Evolutionary conservation across 495 filamentous ascomycete genomes (phyloP).

Genomic region (Aspergillus conjunctus): DNA sequence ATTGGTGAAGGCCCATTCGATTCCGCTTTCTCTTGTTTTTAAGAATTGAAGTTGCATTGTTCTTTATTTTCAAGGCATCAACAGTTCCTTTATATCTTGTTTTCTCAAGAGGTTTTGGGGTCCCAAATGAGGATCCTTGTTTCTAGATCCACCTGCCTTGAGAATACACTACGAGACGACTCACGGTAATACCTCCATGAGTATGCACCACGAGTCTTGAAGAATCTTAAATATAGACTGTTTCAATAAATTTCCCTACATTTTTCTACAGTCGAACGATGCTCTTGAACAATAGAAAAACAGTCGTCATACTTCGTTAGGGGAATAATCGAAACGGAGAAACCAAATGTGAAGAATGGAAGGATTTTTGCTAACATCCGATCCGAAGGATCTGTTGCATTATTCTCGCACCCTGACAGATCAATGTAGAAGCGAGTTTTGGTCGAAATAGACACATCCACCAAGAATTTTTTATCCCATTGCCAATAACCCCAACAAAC

Average conservation of each 20-base stretch:
- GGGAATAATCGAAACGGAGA: conserved; percentile 37
- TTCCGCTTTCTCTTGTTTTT: too few relatives aligned
- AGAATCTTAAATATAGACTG: neutral
- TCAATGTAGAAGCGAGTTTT: conserved; percentile 38
- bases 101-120: too few relatives aligned
- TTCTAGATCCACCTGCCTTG: too few relatives aligned
- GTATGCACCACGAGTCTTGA: too few relatives aligned
- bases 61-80: too few relatives aligned
- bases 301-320: conserved; percentile 49
- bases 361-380: conserved; percentile 51
- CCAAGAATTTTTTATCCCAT: conserved; percentile 30
- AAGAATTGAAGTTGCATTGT: too few relatives aligned
- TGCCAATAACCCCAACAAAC: conserved; percentile 37
- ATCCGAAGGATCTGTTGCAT: conserved; percentile 45
- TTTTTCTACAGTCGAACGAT: conserved; percentile 1
- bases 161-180: too few relatives aligned
- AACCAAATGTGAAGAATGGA: conserved; percentile 33
- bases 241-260: neutral
- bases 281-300: conserved; percentile 32
- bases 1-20: neutral
- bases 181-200: too few relatives aligned
- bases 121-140: too few relatives aligned
- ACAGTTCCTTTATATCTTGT: too few relatives aligned
- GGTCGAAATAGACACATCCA: conserved; percentile 46
- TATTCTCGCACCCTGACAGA: conserved; percentile 40